Percentiles rank a stretch among this genome's conserved stretches.
Conservation (phyloP, 1,284 basidiomycete genomes). For the Ustilago bromivora region DNA sequence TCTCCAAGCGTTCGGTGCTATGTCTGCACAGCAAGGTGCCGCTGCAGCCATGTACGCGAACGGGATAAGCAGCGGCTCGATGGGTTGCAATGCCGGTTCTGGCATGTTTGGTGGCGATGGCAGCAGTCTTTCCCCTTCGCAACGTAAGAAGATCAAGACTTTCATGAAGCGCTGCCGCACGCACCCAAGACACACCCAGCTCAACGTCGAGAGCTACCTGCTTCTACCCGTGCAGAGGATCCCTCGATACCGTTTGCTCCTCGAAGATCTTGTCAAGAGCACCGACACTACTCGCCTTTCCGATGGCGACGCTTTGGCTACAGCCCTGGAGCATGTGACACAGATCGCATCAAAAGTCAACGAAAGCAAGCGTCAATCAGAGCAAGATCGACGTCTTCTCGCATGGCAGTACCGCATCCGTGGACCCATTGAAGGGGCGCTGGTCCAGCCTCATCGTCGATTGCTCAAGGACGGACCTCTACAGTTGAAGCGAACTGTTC, state of each 20-base stretch:
- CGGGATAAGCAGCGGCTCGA: constrained; percentile 6
- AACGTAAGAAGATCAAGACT: constrained; percentile 57
- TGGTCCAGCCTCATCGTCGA: constrained; percentile 96
- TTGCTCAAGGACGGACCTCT: constrained; percentile 75
- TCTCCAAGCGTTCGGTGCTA: constrained; percentile 22
- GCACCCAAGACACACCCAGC: constrained; percentile 87
- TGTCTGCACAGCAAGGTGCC: constrained; percentile 31
- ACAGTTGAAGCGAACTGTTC: constrained; percentile 85
- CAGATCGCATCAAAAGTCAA: constrained; percentile 66
- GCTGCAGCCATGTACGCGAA: constrained; percentile 22
- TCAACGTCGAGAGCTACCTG: constrained; percentile 94
- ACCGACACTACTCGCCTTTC: constrained; percentile 50
- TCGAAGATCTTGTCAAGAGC: constrained; percentile 65
- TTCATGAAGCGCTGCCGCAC: constrained; percentile 68
- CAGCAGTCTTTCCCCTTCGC: constrained; percentile 31
- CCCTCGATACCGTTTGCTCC: constrained; percentile 89
- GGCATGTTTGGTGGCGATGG: constrained; percentile 19
- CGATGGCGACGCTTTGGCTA: constrained; percentile 40
- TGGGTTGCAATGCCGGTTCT: constrained; percentile 11
- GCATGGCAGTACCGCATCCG: constrained; percentile 87
- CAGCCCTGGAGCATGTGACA: constrained; percentile 61
- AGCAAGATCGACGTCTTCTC: constrained; percentile 58
- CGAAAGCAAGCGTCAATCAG: constrained; percentile 71
- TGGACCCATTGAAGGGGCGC: constrained; percentile 89
- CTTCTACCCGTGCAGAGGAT: constrained; percentile 95